Evolutionary conservation across 139 green algal species (phyloP).

Genomic region (Chlorella sp.): DNA sequence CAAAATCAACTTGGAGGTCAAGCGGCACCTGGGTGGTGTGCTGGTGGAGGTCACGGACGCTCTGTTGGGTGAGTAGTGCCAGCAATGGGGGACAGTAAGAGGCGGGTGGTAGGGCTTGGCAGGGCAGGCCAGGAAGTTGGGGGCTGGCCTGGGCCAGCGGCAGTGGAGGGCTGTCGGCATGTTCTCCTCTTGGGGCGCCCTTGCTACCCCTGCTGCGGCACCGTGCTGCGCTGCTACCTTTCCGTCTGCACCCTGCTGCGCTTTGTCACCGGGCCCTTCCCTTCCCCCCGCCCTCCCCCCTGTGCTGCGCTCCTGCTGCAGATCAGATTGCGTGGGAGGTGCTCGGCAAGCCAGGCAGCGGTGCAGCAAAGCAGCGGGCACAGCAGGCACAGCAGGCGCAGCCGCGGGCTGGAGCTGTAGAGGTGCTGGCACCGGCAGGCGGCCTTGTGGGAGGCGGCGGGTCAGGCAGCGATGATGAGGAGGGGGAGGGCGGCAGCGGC

Average conservation of each 20-base stretch:
- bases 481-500: constrained; percentile 15
- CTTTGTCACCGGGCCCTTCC: background rate
- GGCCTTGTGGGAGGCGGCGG: background rate
- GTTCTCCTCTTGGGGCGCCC: background rate
- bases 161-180: background rate
- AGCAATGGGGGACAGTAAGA: background rate
- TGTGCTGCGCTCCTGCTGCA: constrained; percentile 10
- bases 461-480: constrained; percentile 5
- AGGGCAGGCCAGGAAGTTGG: background rate
- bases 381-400: background rate
- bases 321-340: constrained; percentile 58
- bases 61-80: constrained; percentile 58
- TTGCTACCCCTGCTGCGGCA: background rate
- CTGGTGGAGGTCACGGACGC: constrained; percentile 72
- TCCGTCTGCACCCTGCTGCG: background rate
- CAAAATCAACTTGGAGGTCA: constrained; percentile 51
- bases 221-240: background rate
- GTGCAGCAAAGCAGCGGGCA: background rate
- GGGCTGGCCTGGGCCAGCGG: too few species aligned
- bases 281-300: background rate
- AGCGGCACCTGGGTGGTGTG: constrained; percentile 59
- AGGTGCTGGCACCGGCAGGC: constrained; percentile 33
- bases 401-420: constrained; percentile 26
- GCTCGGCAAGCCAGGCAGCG: constrained; percentile 18
- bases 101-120: too few species aligned